phyloP scores from a whole-genome alignment of 306 rosid species.

The Vigna radiata region DNA sequence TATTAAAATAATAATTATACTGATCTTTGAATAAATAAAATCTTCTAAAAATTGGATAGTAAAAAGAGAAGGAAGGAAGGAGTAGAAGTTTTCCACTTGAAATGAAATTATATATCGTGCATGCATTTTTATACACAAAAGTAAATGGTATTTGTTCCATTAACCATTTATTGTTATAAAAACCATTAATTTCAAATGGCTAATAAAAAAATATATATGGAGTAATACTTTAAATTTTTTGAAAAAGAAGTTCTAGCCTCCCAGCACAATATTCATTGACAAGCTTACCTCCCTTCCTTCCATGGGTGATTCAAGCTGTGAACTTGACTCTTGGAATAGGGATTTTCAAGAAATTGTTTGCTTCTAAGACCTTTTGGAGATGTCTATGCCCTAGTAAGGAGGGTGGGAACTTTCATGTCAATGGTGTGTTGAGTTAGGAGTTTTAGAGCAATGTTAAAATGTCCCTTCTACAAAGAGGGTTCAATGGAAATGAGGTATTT shows the following conservation, averaged over 20 bases:
- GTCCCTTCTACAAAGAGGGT: background rate
- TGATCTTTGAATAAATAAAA: too few species aligned
- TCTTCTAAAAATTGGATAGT: too few species aligned
- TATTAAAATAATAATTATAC: too few species aligned
- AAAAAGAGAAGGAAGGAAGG: too few species aligned
- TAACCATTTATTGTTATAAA: background rate
- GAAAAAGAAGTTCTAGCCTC: background rate
- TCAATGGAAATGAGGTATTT: conserved; percentile 39
- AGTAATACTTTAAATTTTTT: background rate
- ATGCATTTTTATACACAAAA: background rate
- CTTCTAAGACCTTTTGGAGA: conserved; percentile 24
- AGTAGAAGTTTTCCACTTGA: background rate
- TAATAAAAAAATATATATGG: background rate
- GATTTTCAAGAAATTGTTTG: conserved; percentile 12
- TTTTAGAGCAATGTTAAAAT: background rate
- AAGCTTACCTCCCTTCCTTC: conserved; percentile 49
- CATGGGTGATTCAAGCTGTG: conserved; percentile 48
- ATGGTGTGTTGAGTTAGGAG: conserved; percentile 12
- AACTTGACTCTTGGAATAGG: background rate
- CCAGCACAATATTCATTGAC: background rate
- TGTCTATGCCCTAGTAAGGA: background rate
- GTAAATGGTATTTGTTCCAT: background rate
- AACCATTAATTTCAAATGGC: background rate
- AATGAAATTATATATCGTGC: background rate
- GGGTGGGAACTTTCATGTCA: conserved; percentile 11